Base-by-base conservation (phyloP, 108 stramenopile genomes). In the Cyclotella sp. region DNA sequence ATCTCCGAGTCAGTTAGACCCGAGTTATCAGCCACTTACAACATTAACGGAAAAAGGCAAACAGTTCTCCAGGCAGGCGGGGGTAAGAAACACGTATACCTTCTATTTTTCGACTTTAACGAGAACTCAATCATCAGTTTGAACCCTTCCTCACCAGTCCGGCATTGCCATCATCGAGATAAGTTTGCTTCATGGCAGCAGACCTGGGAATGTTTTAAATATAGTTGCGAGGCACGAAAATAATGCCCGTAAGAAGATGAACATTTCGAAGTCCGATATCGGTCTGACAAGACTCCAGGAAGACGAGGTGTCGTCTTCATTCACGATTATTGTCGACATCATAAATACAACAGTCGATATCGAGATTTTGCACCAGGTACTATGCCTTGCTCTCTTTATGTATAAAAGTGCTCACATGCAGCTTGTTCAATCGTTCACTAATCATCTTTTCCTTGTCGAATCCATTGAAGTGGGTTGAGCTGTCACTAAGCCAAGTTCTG, bases 401-500 rank as follows among this genome's bases (percentile, higher is more conserved):
- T 44, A 28, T 19, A 63, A 9, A 40, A 45, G 41, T 44, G 72
- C 27, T 28, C 57, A 43, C 4, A 9, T 51, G 21, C 19, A n/a
- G 10, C n/a, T 27, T 10, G 18, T 5, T 61, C 44, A 39, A 9
- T 28, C 10, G 1, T 29, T 12, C 40, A 19, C 63, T 29, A 45
- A 46, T 64, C 12, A 26, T 3, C 24, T 55, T 52, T 51, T 53
- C 1, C 45, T 65, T 21, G 51, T 11, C 24, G 24, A 42, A 43
- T 16, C 1, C 30, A 68, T 21, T 19, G 51, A 4, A 69, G 74
- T 76, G 75, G 81, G 81, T 85, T 9, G 66, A 80, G 42, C 78
- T 91, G 28, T 89, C 90, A 6, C 70, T 94, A 14, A 81, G 88
- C 60, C 93, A 94, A 84, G 87, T 76, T 28, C 79, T 90, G n/a